Evolutionary conservation across 345 rosid genomes (phyloP).

Genomic region (rapeseed (Brassica napus)): DNA sequence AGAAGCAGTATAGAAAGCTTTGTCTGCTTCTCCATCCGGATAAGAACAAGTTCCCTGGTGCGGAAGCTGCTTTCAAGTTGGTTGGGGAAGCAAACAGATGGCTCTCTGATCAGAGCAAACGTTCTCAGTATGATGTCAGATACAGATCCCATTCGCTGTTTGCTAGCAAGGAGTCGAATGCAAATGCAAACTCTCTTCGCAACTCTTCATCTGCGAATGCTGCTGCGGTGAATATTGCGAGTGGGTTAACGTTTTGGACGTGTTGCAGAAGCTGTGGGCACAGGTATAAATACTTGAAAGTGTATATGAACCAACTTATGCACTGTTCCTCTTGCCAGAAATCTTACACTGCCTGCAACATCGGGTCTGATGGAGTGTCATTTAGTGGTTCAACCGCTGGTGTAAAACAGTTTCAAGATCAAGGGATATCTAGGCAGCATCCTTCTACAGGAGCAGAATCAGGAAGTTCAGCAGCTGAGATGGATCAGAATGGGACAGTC

Average conservation of each 20-base stretch:
- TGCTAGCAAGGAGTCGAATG: constrained; percentile 33
- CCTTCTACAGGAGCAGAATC: constrained; percentile 34
- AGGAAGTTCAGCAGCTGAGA: constrained; percentile 26
- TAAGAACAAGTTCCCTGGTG: constrained; percentile 81
- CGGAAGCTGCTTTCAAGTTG: constrained; percentile 92
- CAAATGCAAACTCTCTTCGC: constrained; percentile 49
- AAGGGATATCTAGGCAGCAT: constrained; percentile 38
- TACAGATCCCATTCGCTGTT: constrained; percentile 36
- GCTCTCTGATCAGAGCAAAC: constrained; percentile 55
- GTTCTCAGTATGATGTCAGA: constrained; percentile 60
- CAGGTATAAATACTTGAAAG: constrained; percentile 48
- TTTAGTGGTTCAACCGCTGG: constrained; percentile 33
- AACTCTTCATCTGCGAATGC: constrained; percentile 28
- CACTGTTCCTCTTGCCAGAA: constrained; percentile 55
- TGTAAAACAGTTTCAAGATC: constrained; percentile 43
- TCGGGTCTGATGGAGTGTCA: constrained; percentile 44
- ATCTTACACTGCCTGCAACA: constrained; percentile 50
- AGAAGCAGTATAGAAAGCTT: constrained; percentile 84
- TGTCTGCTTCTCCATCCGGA: constrained; percentile 89
- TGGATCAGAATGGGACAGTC: constrained; percentile 21
- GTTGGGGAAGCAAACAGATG: constrained; percentile 79
- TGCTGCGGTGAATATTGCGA: constrained; percentile 43
- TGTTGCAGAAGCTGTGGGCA: constrained; percentile 56
- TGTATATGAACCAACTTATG: constrained; percentile 42
- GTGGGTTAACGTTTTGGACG: constrained; percentile 59